Evolutionary conservation across 1,284 basidiomycete species (phyloP), one percentile per base, ranked within the genome.

Genomic region (Rhodofomes roseus): DNA sequence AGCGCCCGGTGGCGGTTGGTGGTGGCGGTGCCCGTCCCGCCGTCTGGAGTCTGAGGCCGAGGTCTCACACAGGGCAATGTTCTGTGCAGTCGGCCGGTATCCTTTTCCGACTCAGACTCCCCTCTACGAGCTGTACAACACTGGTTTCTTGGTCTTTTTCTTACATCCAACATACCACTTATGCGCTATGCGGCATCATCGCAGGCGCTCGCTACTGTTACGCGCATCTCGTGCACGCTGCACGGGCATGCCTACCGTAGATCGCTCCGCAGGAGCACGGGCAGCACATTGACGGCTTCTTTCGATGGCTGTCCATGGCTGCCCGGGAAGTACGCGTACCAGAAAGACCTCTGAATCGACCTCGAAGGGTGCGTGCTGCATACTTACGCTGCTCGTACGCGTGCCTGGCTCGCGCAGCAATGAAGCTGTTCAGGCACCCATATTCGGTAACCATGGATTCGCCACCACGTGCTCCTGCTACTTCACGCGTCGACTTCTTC

Each of bases 11-110:
- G 50, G 58, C 44, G 56, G 37, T 22, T 16, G 56, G 43, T 44
- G 60, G 61, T 62, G 52, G 60, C 62, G 56, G 60, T 60, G 31
- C 27, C 31, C 31, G 27, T 4, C n/a, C 31, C n/a, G 43, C 14
- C 20, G 23, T 7, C 43, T 23, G 20, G 5, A n/a, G n/a, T n/a
- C n/a, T n/a, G n/a, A n/a, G n/a, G n/a, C 20, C 4, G 18, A 12
- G 46, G 46, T 48, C 46, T 29, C 46, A 48, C 46, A 48, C 23
- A 46, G 44, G 44, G 23, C 44, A 22, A 27, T 48, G 18, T 12
- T 12, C 34, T 6, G 34, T 14, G 12, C 37, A 39, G 7, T 3
- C 37, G 12, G 7, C 9, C 7, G 16, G 7, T 39, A 6, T 14
- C 14, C 37, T 4, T 18, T 39, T 39, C 37, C 34, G 34, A 7